Evolutionary conservation across 352 stramenopile species (phyloP).

Genomic region (Blastocystis hominis): DNA sequence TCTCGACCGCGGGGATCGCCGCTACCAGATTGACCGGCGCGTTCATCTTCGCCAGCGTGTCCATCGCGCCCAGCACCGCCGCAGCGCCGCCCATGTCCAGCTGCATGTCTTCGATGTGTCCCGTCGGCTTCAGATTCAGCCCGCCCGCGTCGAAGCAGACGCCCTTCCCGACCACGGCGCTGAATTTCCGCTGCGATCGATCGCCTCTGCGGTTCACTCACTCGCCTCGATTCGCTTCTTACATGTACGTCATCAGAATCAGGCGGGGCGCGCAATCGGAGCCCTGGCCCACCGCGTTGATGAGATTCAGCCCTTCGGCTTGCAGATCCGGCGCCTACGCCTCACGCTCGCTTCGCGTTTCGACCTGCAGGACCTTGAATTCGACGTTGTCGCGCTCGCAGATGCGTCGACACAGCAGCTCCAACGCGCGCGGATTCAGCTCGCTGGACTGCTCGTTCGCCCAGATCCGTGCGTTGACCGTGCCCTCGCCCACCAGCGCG

Average conservation of each 20-base stretch:
- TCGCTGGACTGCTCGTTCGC: constrained; percentile 53
- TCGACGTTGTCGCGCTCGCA: constrained; percentile 66
- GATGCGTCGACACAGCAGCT: constrained; percentile 34
- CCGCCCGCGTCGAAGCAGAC: constrained; percentile 87
- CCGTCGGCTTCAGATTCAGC: constrained; percentile 82
- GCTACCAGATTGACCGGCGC: constrained; percentile 59
- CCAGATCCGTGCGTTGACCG: constrained; percentile 36
- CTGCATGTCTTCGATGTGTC: constrained; percentile 80
- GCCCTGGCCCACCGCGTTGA: constrained; percentile 71
- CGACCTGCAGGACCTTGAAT: constrained; percentile 70
- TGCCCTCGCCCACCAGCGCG: constrained; percentile 32
- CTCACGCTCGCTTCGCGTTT: background rate
- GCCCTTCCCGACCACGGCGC: constrained; percentile 81
- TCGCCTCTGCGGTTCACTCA: background rate
- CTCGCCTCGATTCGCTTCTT: background rate
- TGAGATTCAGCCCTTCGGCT: constrained; percentile 74
- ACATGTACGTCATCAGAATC: constrained; percentile 72
- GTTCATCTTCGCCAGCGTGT: constrained; percentile 60
- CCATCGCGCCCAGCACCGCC: constrained; percentile 72
- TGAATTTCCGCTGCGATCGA: constrained; percentile 62
- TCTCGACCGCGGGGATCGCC: constrained; percentile 61
- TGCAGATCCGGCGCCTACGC: constrained; percentile 65
- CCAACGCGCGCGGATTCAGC: constrained; percentile 15
- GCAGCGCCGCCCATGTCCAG: constrained; percentile 80
- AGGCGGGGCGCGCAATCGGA: constrained; percentile 70